Percentiles rank a stretch among this genome's conserved stretches.
Conservation (phyloP, 2,329 filamentous ascomycete genomes). For the Fusarium oligoseptatum region DNA sequence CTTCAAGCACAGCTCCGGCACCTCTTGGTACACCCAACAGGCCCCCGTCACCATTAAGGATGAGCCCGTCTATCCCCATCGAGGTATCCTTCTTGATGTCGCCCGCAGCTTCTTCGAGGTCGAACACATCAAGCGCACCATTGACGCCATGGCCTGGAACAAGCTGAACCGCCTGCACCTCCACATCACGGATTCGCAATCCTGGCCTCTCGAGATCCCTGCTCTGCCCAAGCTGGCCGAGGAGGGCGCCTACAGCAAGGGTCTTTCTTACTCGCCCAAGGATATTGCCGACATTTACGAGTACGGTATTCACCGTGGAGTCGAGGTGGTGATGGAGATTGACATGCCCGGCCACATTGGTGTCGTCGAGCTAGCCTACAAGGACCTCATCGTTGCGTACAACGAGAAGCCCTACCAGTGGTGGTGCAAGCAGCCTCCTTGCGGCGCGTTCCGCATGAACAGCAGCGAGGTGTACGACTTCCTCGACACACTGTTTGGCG, state of each 20-base stretch:
- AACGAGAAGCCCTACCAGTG: constrained; percentile 67
- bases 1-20: constrained; percentile 74
- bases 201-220: constrained; percentile 87
- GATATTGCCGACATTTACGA: constrained; percentile 77
- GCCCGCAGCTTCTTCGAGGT: constrained; percentile 79
- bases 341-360: constrained; percentile 73
- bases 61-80: constrained; percentile 79
- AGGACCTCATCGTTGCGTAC: constrained; percentile 68
- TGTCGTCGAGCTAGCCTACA: constrained; percentile 65
- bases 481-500: constrained; percentile 78
- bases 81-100: constrained; percentile 85
- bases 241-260: constrained; percentile 79
- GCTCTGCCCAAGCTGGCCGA: constrained; percentile 75
- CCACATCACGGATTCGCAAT: constrained; percentile 86
- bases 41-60: constrained; percentile 82
- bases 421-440: constrained; percentile 74
- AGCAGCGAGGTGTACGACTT: constrained; percentile 77
- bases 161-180: constrained; percentile 88
- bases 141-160: constrained; percentile 82
- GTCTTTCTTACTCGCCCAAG: constrained; percentile 74
- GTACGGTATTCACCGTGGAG: constrained; percentile 73
- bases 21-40: constrained; percentile 73
- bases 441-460: constrained; percentile 82
- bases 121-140: constrained; percentile 77
- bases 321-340: constrained; percentile 72